phyloP scores from a whole-genome alignment of 139 green algal species.

The Chlamydomonas schloesseri region DNA sequence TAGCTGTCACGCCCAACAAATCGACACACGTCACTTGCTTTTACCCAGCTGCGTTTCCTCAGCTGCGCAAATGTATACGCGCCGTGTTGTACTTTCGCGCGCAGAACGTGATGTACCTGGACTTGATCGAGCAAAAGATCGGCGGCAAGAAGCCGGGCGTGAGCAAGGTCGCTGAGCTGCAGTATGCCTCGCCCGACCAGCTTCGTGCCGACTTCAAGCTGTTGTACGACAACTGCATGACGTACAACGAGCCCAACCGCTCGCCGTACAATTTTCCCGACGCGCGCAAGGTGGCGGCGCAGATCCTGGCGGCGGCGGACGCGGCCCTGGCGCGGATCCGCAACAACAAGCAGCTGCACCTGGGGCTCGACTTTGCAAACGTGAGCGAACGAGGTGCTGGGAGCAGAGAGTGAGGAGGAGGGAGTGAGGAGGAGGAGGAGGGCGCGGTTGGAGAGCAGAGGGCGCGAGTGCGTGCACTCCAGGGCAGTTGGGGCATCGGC shows the following conservation, averaged over 20 bases:
- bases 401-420: neutral
- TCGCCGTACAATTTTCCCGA: conserved; percentile 17
- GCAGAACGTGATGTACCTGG: conserved; percentile 28
- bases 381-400: neutral
- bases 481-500: too few species aligned
- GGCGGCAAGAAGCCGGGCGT: conserved; percentile 5
- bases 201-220: conserved; percentile 15
- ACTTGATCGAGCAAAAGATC: conserved; percentile 22
- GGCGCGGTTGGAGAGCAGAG: too few species aligned
- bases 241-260: conserved; percentile 13
- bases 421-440: neutral
- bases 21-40: neutral
- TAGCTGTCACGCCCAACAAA: neutral
- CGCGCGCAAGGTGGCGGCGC: neutral
- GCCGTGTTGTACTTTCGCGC: too few species aligned
- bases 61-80: too few species aligned
- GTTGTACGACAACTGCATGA: conserved; percentile 31
- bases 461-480: neutral
- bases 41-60: too few species aligned
- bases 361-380: neutral
- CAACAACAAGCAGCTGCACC: neutral
- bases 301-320: neutral
- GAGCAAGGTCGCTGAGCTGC: conserved; percentile 2
- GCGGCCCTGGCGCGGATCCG: neutral
- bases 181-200: conserved; percentile 11